Evolutionary conservation across 345 rosid species (phyloP), one percentile per base, ranked within the genome.

Genomic region (Clausena lansium): DNA sequence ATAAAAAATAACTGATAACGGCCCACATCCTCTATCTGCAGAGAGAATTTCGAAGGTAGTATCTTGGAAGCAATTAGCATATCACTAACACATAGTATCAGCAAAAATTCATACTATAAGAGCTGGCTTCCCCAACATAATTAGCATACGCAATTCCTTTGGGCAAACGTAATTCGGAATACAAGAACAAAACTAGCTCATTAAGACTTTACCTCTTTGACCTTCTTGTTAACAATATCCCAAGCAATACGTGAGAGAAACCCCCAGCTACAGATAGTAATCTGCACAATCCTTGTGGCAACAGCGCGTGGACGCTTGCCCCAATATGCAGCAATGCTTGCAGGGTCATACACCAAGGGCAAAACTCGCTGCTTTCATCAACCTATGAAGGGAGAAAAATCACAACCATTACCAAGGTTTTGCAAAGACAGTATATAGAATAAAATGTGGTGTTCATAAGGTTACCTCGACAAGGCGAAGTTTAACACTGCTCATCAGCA

Each of bases 281-380:
- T n/a, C 79, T 95, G 99, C 57, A 93, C 79, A 85, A 82, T 70
- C n/a, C 98, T 87, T 30, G 94, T 92, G 32, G 92, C 97, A 82
- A 95, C 98, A 15, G 98, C 97, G 58, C 91, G 94, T 2, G 98
- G 98, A 4, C 98, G 91, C 80, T 91, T 95, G n/a, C 98, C 99
- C 99, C 99, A 95, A 35, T 92, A 93, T 22, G 89, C 91, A 74
- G 98, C 82, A 68, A 95, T 95, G 83, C 83, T 93, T 74, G 85
- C 93, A 68, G 99, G 98, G 74, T 93, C 99, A 82, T 95, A 95
- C 22, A 86, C 98, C 89, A 89, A 61, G 28, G 99, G 99, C 65
- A 95, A 88, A 90, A 93, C 87, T 95, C 94, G 80, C 94, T 91
- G 87, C 93, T 92, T 82, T 90, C 99, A 78, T 93, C 96, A 41